Evolutionary conservation across 2,329 filamentous ascomycete genomes (phyloP).

Genomic region (Cordyceps farinosa): DNA sequence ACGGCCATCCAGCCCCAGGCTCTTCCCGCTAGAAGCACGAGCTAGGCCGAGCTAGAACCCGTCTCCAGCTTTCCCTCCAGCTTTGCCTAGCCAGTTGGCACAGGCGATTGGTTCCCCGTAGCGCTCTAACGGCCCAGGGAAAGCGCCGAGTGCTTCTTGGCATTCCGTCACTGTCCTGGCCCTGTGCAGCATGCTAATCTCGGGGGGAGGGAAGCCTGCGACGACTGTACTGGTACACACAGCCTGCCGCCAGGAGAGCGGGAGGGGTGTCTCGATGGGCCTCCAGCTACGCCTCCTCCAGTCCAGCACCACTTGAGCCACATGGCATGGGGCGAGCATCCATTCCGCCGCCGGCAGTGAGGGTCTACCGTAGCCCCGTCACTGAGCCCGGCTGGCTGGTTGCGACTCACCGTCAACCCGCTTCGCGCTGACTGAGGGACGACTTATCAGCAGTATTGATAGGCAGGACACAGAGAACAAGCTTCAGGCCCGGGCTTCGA

Average conservation of each 20-base stretch:
- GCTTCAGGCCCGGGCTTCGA: background rate
- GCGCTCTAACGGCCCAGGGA: constrained; percentile 11
- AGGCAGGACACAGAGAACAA: background rate
- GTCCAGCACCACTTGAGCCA: background rate
- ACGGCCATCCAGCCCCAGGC: background rate
- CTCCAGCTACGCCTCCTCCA: background rate
- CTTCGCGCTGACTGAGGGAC: constrained; percentile 6
- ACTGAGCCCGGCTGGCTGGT: constrained; percentile 9
- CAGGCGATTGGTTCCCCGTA: constrained; percentile 7
- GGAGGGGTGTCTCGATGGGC: constrained; percentile 4
- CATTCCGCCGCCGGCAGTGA: constrained; percentile 14
- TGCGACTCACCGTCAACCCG: background rate
- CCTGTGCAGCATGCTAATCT: background rate
- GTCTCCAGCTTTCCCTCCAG: constrained; percentile 10
- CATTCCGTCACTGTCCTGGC: constrained; percentile 12
- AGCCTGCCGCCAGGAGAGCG: background rate
- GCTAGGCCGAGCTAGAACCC: constrained; percentile 14
- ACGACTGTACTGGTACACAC: background rate
- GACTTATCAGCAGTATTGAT: background rate
- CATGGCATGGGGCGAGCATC: constrained; percentile 5
- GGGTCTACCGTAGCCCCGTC: background rate
- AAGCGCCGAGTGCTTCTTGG: constrained; percentile 11
- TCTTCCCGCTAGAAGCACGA: constrained; percentile 12
- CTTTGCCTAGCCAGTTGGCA: constrained; percentile 4
- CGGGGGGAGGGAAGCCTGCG: background rate